Percentiles rank a stretch among this genome's conserved stretches.
Conservation (phyloP, 2,329 filamentous ascomycete species). For the Polychaeton citri region DNA sequence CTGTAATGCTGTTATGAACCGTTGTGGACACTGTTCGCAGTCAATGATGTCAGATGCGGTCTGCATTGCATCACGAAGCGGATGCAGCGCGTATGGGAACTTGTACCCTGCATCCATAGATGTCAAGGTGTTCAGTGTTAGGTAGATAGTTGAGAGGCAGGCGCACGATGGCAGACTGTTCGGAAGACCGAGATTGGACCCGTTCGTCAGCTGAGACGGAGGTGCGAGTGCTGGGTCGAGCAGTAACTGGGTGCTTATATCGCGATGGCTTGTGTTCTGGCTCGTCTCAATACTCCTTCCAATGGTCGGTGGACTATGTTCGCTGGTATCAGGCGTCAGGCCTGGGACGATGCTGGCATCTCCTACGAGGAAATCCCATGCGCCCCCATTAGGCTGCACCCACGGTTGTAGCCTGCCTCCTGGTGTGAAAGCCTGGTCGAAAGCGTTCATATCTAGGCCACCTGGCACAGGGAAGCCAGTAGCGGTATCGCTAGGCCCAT, state of each 20-base stretch:
- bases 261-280: constrained; percentile 1
- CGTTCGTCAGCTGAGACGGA: background rate
- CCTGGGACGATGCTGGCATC: background rate
- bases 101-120: constrained; percentile 19
- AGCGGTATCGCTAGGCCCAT: background rate
- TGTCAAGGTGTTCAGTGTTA: constrained; percentile 30
- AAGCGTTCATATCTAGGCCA: constrained; percentile 2
- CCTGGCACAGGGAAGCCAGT: no score
- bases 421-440: constrained; percentile 9
- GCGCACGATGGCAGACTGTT: constrained; percentile 21
- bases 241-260: constrained; percentile 3
- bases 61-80: constrained; percentile 29
- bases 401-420: constrained; percentile 12
- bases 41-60: constrained; percentile 25
- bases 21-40: constrained; percentile 29
- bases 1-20: constrained; percentile 30
- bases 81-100: constrained; percentile 31
- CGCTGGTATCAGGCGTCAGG: constrained; percentile 1
- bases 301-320: background rate
- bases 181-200: constrained; percentile 3
- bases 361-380: background rate
- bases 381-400: constrained; percentile 3
- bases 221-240: constrained; percentile 7
- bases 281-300: background rate
- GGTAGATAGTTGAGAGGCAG: constrained; percentile 34